Evolutionary conservation across 176 grass and related monocot genomes (phyloP), one percentile per base, ranked within the genome.

Genomic region (Chrysopogon serrulatus): DNA sequence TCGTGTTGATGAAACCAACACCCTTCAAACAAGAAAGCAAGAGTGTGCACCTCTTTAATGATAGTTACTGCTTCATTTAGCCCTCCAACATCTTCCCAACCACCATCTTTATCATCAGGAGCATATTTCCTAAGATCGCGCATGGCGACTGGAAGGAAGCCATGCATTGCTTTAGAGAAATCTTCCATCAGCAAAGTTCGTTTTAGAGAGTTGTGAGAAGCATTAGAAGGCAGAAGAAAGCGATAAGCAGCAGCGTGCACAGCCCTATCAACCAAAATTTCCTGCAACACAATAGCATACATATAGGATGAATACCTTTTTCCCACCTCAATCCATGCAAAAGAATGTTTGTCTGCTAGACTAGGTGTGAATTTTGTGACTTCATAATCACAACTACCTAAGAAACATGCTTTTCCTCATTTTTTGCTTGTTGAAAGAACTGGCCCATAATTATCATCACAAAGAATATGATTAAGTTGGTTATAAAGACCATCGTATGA

Each of bases 191-290:
- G 70, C 66, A 95, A 77, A 57, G 24, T 85, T 81, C n/a, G 82
- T 51, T 84, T 86, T 65, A 27, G 63, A 49, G 86, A 60, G 73
- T 76, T 86, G 37, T 13, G 27, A 71, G 63, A 51, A 65, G 69
- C 54, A 85, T 49, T 60, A 75, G 43, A 85, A 53, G 82, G 84
- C 23, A 84, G 83, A 80, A 94, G 87, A 92, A 92, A 88, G 53
- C 89, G 92, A 84, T 80, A 68, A 10, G 86, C 87, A 79, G 92
- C 96, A 90, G 93, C 89, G 33, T 92, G 91, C 62, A 95, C 88
- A 91, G 96, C 91, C 76, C 93, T 95, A 90, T 90, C 91, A 81
- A 98, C 96, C 93, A 98, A 88, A 84, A 92, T 90, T 87, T 90
- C 93, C 96, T 98, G 88, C 34, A 74, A 76, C 73, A 48, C 42